Conservation (phyloP, 495 filamentous ascomycete genomes). For the Trichoderma orchidacearum region DNA sequence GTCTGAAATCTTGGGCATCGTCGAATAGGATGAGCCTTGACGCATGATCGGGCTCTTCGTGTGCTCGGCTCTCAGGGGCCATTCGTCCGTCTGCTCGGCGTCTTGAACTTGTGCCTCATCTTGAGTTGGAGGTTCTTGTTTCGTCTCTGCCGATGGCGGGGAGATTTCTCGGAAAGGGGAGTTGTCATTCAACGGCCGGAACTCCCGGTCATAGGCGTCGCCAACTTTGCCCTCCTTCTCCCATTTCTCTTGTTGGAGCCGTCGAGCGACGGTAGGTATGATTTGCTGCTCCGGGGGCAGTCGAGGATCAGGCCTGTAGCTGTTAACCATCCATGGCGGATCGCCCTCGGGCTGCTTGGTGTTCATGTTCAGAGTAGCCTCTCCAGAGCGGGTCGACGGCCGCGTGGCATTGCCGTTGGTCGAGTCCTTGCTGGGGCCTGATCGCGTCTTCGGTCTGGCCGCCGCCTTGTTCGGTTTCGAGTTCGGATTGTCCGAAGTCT, state of each 20-base stretch:
- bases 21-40: constrained; percentile 39
- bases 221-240: constrained; percentile 77
- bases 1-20: constrained; percentile 41
- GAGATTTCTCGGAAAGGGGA: constrained; percentile 25
- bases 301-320: constrained; percentile 91
- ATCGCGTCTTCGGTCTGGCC: constrained; percentile 47
- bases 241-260: constrained; percentile 90
- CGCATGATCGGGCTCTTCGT: constrained; percentile 29
- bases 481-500: constrained; percentile 28
- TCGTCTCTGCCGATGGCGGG: constrained; percentile 18
- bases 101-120: not conserved
- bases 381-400: constrained; percentile 38
- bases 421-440: constrained; percentile 36
- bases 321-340: constrained; percentile 85
- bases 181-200: constrained; percentile 58
- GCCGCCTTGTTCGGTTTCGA: constrained; percentile 22
- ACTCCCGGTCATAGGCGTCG: constrained; percentile 68
- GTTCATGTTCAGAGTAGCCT: constrained; percentile 21
- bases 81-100: constrained; percentile 21
- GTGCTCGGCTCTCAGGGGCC: constrained; percentile 29
- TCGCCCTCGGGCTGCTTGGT: constrained; percentile 78
- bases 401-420: constrained; percentile 32
- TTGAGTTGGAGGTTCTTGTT: constrained; percentile 13
- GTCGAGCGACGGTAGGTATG: constrained; percentile 82
- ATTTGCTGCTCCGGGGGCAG: constrained; percentile 92